These are phyloP conservation scores for Alloteropsis semialata DNA, from an alignment of 176 grass and related monocot species.

Conservation along the genomic window DNA sequence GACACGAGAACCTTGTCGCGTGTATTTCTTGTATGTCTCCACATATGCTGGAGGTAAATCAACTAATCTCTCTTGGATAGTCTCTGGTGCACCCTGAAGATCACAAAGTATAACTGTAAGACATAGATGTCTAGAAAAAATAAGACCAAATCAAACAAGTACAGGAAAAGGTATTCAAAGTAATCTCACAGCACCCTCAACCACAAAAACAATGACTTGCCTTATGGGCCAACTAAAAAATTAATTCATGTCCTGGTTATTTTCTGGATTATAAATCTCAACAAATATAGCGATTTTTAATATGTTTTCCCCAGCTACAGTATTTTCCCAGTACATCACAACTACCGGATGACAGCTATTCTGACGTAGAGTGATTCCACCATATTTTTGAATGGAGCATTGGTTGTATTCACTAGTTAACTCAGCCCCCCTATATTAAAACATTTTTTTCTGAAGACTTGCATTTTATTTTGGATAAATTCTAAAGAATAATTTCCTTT, in stretches of 20 bases:
- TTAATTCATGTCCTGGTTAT: background rate
- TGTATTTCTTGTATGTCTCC: slow-evolving; percentile 98
- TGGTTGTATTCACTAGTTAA: background rate
- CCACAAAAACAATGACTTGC: background rate
- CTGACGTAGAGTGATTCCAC: background rate
- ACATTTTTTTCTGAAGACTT: background rate
- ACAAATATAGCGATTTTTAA: background rate
- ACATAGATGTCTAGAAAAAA: background rate
- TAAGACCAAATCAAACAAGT: background rate
- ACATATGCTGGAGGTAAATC: slow-evolving; percentile 84
- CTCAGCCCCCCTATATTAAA: background rate
- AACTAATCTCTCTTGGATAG: slow-evolving; percentile 91
- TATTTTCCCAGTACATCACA: background rate
- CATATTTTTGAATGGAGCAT: background rate
- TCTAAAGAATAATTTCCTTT: background rate
- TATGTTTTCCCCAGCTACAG: background rate
- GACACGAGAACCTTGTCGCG: slow-evolving; percentile 89
- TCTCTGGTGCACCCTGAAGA: slow-evolving; percentile 93
- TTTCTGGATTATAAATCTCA: slow-evolving; percentile 8
- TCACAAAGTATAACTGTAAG: background rate
- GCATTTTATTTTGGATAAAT: background rate
- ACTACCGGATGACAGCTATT: background rate
- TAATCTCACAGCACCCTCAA: background rate
- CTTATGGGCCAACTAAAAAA: background rate
- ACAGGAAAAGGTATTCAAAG: background rate